Evolutionary conservation across 441 rosid species (phyloP), one percentile per base, ranked within the genome.

Genomic region (Pelargonium myrrhifolium): DNA sequence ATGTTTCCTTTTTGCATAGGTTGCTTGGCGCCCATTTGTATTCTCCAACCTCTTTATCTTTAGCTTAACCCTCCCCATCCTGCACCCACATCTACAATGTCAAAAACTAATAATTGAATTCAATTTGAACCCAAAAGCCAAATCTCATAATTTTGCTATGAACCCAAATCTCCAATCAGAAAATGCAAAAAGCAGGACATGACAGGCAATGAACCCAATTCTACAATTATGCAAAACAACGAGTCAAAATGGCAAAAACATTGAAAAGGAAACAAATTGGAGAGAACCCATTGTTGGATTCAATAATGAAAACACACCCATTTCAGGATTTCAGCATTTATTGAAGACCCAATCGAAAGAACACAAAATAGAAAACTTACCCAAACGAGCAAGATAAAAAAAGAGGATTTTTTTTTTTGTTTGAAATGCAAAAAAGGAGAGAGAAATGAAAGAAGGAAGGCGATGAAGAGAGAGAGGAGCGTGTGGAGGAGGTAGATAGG

Each of bases 51-150:
- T 85, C 85, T 86, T 82, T 76, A 90, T 90, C 85, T 86, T 84
- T 60, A 89, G 81, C 86, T 89, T 89, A 73, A 89, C 97, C 84
- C 97, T 84, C 64, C 93, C 97, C 93, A 90, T 90, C 82, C 95
- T 91, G 81, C 82, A 68, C n/a, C 51, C n/a, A 59, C 58, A 59
- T 18, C 45, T 35, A 62, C 61, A 62, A 11, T 12, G 17, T 47
- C 65, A 64, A 62, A 65, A 55, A 45, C 77, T 65, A 20, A 14
- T 6, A 68, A 62, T 45, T 51, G 53, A 68, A 71, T 9, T 62
- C n/a, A n/a, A n/a, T n/a, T n/a, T n/a, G 40, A 12, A 9, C 14
- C 65, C 40, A 59, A 58, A 15, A 9, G 4, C 14, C 59, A 11
- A 28, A 55, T 28, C 31, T 28, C 51, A 45, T 45, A 45, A 45